These are phyloP conservation scores for Gonium pectorale DNA, from an alignment of 139 green algal species.

Conservation along the genomic window DNA sequence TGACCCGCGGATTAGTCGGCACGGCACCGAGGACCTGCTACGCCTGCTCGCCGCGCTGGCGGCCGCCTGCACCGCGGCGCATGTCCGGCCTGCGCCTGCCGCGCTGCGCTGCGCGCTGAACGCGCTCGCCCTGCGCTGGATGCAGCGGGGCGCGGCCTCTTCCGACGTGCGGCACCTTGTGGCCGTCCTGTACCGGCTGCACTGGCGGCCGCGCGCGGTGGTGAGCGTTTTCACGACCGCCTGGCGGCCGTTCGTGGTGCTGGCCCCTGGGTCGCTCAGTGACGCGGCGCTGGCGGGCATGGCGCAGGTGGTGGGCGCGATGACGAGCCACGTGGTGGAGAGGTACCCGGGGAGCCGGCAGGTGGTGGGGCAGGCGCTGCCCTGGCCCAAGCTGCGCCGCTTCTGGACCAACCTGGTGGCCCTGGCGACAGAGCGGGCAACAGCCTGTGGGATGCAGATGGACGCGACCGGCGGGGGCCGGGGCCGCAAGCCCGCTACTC, in stretches of 20 bases:
- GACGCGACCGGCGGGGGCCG: too few relatives aligned
- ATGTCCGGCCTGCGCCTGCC: not conserved
- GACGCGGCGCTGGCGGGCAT: constrained; percentile 26
- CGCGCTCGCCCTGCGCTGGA: constrained; percentile 25
- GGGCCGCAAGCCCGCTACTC: too few relatives aligned
- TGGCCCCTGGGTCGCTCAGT: not conserved
- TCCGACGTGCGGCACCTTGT: not conserved
- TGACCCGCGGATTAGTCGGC: not conserved
- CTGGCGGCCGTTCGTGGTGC: constrained; percentile 28
- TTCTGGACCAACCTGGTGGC: constrained; percentile 15
- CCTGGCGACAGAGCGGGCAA: not conserved
- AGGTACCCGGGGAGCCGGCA: not conserved
- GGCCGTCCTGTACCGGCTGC: not conserved
- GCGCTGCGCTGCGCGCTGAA: constrained; percentile 10
- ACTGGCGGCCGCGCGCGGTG: constrained; percentile 6
- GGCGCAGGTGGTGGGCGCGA: constrained; percentile 17
- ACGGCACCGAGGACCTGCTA: constrained; percentile 19
- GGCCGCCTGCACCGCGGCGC: not conserved
- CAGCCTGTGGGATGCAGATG: too few relatives aligned
- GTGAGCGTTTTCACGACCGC: not conserved
- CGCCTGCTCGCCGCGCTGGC: not conserved
- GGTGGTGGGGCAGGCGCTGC: not conserved
- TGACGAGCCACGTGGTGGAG: constrained; percentile 10
- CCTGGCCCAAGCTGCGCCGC: constrained; percentile 31
- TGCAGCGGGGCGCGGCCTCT: not conserved